Base-by-base conservation (phyloP, 352 stramenopile genomes). In the Globisporangium ultimum region DNA sequence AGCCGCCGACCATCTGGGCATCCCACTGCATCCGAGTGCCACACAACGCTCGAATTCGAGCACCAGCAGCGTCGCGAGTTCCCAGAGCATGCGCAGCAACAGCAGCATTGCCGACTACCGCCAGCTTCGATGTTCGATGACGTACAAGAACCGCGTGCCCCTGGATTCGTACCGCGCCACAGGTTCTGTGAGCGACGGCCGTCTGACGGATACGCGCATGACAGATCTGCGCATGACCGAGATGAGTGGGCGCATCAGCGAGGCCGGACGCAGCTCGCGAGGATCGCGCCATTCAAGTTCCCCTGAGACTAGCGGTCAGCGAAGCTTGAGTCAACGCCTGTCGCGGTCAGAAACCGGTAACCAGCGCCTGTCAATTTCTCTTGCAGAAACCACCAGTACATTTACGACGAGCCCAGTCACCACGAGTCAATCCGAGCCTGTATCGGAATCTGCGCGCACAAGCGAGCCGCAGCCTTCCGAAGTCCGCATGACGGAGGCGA, bases 71-170 rank as follows among this genome's bases (percentile, higher is more conserved):
- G 57, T 48, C 40, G 13, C 55, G 28, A 60, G 55, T 22, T 55
- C 61, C 14, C 56, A 64, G 49, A 52, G 55, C 40, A 63, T 63
- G 58, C 46, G 46, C 40, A 45, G 42, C 43, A 58, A 17, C 51
- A 68, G 53, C 55, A 68, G 54, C 47, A 72, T 94, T 42, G 82
- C 78, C 0, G 78, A 87, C 48, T 94, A 89, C 63, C 72, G 78
- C 4, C 81, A 94, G 67, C 71, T 94, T 24, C 78, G 77, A 51
- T 91, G 78, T 67, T 93, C 83, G 48, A 94, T 94, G 85, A 86
- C 72, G 28, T 94, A 94, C 74, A 94, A 92, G 70, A 94, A 92
- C 70, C 85, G 83, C 45, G 59, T 70, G 22, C 68, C 48, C 22
- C 36, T 41, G 18, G 71, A 78, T 21, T 54, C 68, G 7, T 71